These are phyloP conservation scores for Plasmodium fragile DNA, from an alignment of 169 alveolate genomes.

Conservation along the genomic window DNA sequence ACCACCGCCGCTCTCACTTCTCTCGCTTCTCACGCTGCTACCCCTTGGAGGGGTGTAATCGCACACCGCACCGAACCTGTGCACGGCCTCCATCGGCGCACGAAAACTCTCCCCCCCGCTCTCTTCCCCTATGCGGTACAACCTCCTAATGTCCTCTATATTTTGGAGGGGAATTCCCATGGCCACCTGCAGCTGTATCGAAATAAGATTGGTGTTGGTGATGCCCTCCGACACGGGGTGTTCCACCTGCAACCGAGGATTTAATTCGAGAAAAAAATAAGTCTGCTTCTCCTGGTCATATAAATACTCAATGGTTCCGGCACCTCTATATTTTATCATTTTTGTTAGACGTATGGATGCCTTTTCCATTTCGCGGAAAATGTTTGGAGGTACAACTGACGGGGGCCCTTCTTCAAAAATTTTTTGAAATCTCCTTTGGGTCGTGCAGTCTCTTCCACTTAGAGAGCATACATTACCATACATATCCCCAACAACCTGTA, in stretches of 20 bases:
- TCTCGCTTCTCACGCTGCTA: neutral
- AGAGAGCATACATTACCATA: constrained; percentile 91
- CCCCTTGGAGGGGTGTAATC: constrained; percentile 16
- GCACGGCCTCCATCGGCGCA: neutral
- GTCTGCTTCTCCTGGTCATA: constrained; percentile 87
- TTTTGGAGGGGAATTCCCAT: constrained; percentile 90
- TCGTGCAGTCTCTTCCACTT: constrained; percentile 94
- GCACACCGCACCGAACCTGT: neutral
- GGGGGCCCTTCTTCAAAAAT: constrained; percentile 95
- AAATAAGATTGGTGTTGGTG: constrained; percentile 89
- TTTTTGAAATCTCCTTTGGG: constrained; percentile 94
- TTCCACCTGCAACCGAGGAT: constrained; percentile 94
- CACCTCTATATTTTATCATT: constrained; percentile 90
- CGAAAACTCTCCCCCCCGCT: neutral
- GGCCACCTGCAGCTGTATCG: constrained; percentile 89
- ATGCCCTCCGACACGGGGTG: constrained; percentile 96
- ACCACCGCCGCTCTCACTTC: neutral
- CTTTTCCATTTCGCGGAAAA: constrained; percentile 90
- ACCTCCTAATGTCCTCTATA: constrained; percentile 85
- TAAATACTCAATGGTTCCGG: constrained; percentile 95
- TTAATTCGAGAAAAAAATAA: constrained; percentile 91
- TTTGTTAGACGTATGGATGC: constrained; percentile 92
- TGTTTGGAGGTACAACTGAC: constrained; percentile 85
- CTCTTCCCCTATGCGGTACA: constrained; percentile 75
- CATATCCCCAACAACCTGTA: constrained; percentile 92